Base-by-base conservation (phyloP, 2,329 filamentous ascomycete genomes). In the Colletotrichum sidae region DNA sequence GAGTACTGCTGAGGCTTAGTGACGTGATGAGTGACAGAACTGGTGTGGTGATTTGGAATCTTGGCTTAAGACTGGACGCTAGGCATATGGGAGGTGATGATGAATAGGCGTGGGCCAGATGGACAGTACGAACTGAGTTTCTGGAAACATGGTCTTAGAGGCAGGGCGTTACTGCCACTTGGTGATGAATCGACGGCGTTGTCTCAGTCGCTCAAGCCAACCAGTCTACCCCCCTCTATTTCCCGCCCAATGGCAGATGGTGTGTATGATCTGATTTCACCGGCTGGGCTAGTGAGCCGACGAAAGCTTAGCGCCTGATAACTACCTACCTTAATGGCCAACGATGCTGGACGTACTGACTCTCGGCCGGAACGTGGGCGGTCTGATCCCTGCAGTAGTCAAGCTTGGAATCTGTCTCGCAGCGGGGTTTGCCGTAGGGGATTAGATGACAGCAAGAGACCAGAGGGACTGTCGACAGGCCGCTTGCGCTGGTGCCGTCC, bases 321-420 rank as follows among this genome's bases (percentile, higher is more conserved):
- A 15, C 46, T 33, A 6, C n/a, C 37, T 17, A 17, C 37, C 34
- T 52, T 58, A 62, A 53, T 62, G 41, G 42, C 34, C 11, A n/a
- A 35, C 8, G 13, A 37, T 49, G 41, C 15, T 25, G 52, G 44
- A 41, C 34, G 38, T 47, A 17, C 34, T 46, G 33, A 15, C n/a
- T 56, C 52, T 65, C 53, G 47, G 58, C 62, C 52, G 62, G 57
- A 61, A 60, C 58, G 62, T 34, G 58, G 52, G 45, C 35, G 38
- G 45, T 44, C 25, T 33, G 45, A 61, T 25, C 57, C 46, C 57
- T 65, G 51, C 62, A 38, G 25, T 33, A 25, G 7, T 8, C 8
- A 7, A 17, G 49, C 38, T 15, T 50, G 45, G 34, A 42, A 57
- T 11, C 35, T 11, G 39, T 41, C 12, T 17, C 7, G 35, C 45